A percentile compares a stretch with the other conserved stretches of the same genome.
phyloP scores from a whole-genome alignment of 2,329 filamentous ascomycete species.

The Fusarium scirpi region DNA sequence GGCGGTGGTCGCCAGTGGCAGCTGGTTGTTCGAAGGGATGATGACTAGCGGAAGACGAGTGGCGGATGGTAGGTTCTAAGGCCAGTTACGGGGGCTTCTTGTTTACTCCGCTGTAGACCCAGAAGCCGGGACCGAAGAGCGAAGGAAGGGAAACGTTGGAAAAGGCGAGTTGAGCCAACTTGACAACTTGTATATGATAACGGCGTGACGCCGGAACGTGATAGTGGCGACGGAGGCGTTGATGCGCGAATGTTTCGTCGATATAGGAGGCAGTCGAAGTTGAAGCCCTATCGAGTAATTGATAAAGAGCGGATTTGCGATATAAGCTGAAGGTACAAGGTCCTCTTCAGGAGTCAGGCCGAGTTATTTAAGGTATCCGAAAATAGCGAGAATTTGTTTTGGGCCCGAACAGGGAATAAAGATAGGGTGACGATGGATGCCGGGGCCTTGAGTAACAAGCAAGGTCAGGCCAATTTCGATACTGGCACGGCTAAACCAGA shows the following conservation, averaged over 20 bases:
- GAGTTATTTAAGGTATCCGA: slow-evolving; percentile 33
- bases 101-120: slow-evolving; percentile 97
- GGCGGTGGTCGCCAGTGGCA: slow-evolving; percentile 41
- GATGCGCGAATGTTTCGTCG: slow-evolving; percentile 13
- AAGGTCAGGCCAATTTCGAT: slow-evolving; percentile 40
- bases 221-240: slow-evolving; percentile 15
- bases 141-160: slow-evolving; percentile 80
- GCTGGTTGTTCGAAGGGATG: slow-evolving; percentile 18
- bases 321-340: slow-evolving; percentile 19
- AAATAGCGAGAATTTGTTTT: slow-evolving; percentile 26
- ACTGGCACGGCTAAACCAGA: slow-evolving; percentile 28
- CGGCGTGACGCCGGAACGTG: slow-evolving; percentile 40
- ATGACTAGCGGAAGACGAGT: slow-evolving; percentile 12
- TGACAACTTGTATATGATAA: slow-evolving; percentile 71
- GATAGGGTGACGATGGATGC: slow-evolving; percentile 30
- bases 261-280: slow-evolving; percentile 12
- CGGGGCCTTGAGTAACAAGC: slow-evolving; percentile 16
- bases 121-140: slow-evolving; percentile 90
- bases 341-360: slow-evolving; percentile 28
- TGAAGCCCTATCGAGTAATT: slow-evolving; percentile 1
- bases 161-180: slow-evolving; percentile 90
- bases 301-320: slow-evolving; percentile 11
- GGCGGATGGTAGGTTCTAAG: slow-evolving; percentile 20
- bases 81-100: slow-evolving; percentile 95
- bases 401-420: slow-evolving; percentile 37